Conservation (phyloP, 2,329 filamentous ascomycete species). For the Xylariaceae sp. region DNA sequence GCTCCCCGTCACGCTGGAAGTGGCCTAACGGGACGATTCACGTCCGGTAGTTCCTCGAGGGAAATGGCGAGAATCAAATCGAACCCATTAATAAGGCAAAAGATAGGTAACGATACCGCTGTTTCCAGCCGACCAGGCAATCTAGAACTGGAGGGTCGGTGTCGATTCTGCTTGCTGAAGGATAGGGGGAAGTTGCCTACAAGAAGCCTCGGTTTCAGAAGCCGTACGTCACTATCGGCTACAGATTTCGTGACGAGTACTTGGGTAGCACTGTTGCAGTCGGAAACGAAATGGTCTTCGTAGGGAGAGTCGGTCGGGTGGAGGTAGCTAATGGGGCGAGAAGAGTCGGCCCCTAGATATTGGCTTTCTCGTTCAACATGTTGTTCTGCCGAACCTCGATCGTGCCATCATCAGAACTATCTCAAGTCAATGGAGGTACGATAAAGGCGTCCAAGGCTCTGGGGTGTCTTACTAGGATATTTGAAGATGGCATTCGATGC, state of each 20-base stretch:
- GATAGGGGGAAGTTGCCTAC: conserved; percentile 6
- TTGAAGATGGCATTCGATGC: conserved; percentile 25
- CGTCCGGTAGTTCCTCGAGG: conserved; percentile 44
- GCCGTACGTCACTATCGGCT: conserved; percentile 45
- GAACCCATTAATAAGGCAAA: conserved; percentile 43
- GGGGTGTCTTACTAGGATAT: conserved; percentile 22
- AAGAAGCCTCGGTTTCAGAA: conserved; percentile 53
- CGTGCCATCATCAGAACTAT: conserved; percentile 1
- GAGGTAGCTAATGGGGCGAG: conserved; percentile 21
- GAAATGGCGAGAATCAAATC: conserved; percentile 50
- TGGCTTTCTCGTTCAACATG: conserved; percentile 6
- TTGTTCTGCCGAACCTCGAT: conserved; percentile 14
- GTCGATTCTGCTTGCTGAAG: background rate
- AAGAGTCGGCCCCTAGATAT: background rate
- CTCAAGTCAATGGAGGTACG: conserved; percentile 1
- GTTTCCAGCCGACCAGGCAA: conserved; percentile 60
- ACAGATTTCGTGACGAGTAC: conserved; percentile 56
- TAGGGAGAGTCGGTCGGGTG: conserved; percentile 52
- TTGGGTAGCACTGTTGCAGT: conserved; percentile 54
- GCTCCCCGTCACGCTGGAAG: conserved; percentile 51
- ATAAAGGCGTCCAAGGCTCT: background rate
- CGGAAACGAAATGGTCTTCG: conserved; percentile 60
- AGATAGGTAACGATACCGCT: conserved; percentile 56
- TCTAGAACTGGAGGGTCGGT: background rate
- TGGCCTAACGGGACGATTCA: conserved; percentile 39